phyloP scores from a whole-genome alignment of 2,329 filamentous ascomycete genomes.

The Cryphonectria nitschkei region DNA sequence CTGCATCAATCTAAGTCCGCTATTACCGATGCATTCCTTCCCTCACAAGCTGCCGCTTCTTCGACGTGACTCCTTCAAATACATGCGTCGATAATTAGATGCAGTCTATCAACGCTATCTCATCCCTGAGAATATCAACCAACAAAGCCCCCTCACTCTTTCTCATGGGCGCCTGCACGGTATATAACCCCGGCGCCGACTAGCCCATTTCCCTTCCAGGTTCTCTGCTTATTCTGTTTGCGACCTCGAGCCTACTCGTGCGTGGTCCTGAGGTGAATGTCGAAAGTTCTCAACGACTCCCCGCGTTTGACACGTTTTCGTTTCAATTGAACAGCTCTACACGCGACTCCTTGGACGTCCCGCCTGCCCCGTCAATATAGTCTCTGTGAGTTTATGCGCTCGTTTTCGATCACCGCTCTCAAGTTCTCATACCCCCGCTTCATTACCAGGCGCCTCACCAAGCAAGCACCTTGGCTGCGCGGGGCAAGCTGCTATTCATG shows the following conservation, averaged over 20 bases:
- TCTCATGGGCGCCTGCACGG: not conserved
- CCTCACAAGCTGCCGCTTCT: not conserved
- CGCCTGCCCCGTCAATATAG: not conserved
- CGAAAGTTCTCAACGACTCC: not conserved
- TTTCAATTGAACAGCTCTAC: not conserved
- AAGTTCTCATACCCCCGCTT: not conserved
- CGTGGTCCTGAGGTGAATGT: not conserved
- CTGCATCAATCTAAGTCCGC: constrained; percentile 15
- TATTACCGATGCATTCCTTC: constrained; percentile 12
- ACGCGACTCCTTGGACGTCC: not conserved
- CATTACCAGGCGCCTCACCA: not conserved
- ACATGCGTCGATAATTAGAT: not conserved
- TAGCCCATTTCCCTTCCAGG: not conserved
- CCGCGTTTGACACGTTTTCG: not conserved
- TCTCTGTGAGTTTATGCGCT: not conserved
- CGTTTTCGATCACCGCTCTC: not conserved
- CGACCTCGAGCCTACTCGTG: not conserved
- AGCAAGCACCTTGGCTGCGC: not conserved
- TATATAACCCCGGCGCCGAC: constrained; percentile 1
- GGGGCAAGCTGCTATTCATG: not conserved
- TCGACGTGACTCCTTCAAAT: not conserved
- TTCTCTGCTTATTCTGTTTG: constrained; percentile 6
- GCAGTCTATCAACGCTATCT: not conserved
- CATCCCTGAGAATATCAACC: not conserved
- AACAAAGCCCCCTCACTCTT: not conserved